Evolutionary conservation across 1,284 basidiomycete genomes (phyloP), one percentile per base, ranked within the genome.

Genomic region (Ganoderma lucidum): DNA sequence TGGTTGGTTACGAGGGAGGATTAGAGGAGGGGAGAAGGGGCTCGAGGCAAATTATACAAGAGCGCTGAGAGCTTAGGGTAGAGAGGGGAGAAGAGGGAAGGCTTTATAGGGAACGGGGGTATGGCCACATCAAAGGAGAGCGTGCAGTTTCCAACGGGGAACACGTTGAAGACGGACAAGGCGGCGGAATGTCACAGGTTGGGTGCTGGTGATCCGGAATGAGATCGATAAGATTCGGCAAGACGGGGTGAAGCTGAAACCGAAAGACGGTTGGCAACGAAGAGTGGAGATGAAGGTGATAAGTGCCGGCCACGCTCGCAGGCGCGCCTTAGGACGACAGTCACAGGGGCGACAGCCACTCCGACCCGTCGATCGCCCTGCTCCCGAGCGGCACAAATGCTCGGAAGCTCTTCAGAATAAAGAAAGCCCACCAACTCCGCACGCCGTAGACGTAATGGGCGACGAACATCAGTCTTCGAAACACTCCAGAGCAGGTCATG

Each of bases 161-260:
- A 69, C 67, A 70, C 37, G 67, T 76, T 71, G 72, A 77, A 48
- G 45, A 48, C n/a, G 75, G 59, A 55, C 66, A 72, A 72, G 51
- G 66, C 62, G 62, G 65, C 68, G 62, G 69, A 63, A 63, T 68
- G 76, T 77, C 75, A 78, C 75, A 79, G 73, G 76, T 77, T 73
- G 66, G 53, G 63, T 55, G 69, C 44, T 71, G 73, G 71, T 76
- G 76, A 77, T 76, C 76, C 77, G 77, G 77, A 68, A 62, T 63
- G 71, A 70, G 73, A 75, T 76, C 73, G 78, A 79, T 78, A 78
- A 78, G 59, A 70, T 75, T 74, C 77, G 71, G 71, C 71, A 64
- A 19, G 45, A 23, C 69, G 61, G 48, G 19, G 37, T 51, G 62
- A 58, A 53, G 67, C 66, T 64, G 64, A 67, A 70, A 66, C 63